Evolutionary conservation across 176 grass and related monocot species (phyloP), one percentile per base, ranked within the genome.

Genomic region (Phoenix roebelenii): DNA sequence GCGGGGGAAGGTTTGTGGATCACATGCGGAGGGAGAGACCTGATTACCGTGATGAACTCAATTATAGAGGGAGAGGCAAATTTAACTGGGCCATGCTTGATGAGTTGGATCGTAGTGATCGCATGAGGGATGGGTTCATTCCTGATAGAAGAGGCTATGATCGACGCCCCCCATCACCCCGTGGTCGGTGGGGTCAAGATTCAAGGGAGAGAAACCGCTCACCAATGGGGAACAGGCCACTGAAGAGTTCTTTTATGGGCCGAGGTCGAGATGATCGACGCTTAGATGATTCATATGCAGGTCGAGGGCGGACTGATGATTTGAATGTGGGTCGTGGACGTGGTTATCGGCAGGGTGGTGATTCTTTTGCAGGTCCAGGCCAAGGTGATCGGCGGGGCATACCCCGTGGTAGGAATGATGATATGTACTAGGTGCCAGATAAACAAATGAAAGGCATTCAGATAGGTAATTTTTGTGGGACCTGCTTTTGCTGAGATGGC

Each of bases 161-260:
- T 54, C 57, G 57, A 39, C 78, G 51, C 35, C 81, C 91, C 20
- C 51, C 53, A 29, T 92, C 87, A 69, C 84, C 87, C 57, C 22
- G 16, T n/a, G 77, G 54, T 63, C 75, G 71, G 32, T 88, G 84
- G 84, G 25, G 44, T 9, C 64, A 51, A 16, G 60, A 78, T 70
- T 39, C 72, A 70, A 65, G 63, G 53, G 79, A 89, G 18, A 88
- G 87, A 77, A 98, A 84, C 59, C 75, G 79, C 51, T 85, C 87
- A 16, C 87, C 84, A 24, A 23, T 58, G 54, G 74, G 60, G 18
- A 76, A 81, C 22, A 81, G 90, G 14, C 59, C 64, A 25, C 25
- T 71, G 49, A 97, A 87, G 76, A 60, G 70, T 56, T 75, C 79
- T 58, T 84, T 74, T 35, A 32, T 35, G 0, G 63, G 67, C n/a